Base-by-base conservation (phyloP, 2,329 filamentous ascomycete species). In the Nigrospora sphaerica region DNA sequence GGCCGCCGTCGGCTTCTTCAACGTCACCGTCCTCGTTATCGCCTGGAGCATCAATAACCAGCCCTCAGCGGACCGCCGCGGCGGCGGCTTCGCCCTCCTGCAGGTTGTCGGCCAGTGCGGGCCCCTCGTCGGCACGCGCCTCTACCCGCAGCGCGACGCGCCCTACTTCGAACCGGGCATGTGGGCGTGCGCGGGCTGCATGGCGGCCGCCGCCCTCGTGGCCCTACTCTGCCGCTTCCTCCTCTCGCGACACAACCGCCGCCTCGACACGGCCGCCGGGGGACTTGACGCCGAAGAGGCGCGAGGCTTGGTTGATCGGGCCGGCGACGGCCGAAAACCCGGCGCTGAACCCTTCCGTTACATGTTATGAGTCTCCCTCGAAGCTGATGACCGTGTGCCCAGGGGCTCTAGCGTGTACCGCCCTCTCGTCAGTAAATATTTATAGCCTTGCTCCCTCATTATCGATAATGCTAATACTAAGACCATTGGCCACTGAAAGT, bases 11-110 rank as follows among this genome's bases (percentile, higher is more conserved):
- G 90, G 90, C 4, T 93, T 95, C 66, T 92, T 95, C 71, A 83
- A 79, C 49, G 85, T 88, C 17, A 86, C 95, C 47, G 89, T 88
- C 0, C 75, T 95, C 32, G 85, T 91, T 54, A 86, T 95, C 47
- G 85, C 88, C 2, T 95, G 90, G 90, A 88, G 80, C 33, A 79
- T 95, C 59, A 95, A 95, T 61, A 95, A 95, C 63, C 87, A 93
- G 60, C 69, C 77, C 45, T 81, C 73, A 12, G 80, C 83, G 50
- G 79, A 78, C 44, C 78, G 81, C 7, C 85, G 86, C 54, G 88
- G 88, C 0, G 81, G 81, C 2, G 88, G 85, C 2, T 87, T 95
- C 57, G 88, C 86, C 1, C 73, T 95, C 32, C 64, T 96, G 59
- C 91, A 95, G 63, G 58, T 89, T 33, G 75, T 95, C 13, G 91